These are phyloP conservation scores for Hymenoscyphus fraxineus DNA, from an alignment of 2,329 filamentous ascomycete species.

Conservation along the genomic window DNA sequence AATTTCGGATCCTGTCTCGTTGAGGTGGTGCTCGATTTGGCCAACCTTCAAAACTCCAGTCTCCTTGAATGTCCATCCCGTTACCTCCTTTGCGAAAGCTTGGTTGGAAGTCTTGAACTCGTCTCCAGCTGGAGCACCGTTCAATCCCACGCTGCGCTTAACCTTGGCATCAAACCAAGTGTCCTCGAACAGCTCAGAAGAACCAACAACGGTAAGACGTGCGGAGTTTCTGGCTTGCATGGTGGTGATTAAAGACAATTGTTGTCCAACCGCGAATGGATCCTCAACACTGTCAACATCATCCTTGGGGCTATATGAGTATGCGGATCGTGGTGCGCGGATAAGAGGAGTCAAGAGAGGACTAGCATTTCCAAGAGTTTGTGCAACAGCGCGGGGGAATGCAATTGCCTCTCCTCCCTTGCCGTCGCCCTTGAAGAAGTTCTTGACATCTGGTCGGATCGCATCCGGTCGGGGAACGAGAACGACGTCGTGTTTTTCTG, in stretches of 20 bases:
- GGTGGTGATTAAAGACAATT: slow-evolving; percentile 79
- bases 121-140: slow-evolving; percentile 46
- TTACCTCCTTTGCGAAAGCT: slow-evolving; percentile 78
- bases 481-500: slow-evolving; percentile 84
- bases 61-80: slow-evolving; percentile 97
- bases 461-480: slow-evolving; percentile 66
- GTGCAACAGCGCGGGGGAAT: slow-evolving; percentile 77
- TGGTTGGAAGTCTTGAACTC: slow-evolving; percentile 67
- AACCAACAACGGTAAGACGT: slow-evolving; percentile 79
- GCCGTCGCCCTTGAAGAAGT: slow-evolving; percentile 67
- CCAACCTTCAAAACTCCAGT: slow-evolving; percentile 83
- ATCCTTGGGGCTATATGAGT: slow-evolving; percentile 92
- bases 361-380: slow-evolving; percentile 71
- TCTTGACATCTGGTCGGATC: slow-evolving; percentile 65
- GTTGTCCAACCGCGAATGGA: slow-evolving; percentile 76
- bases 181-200: slow-evolving; percentile 82
- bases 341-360: slow-evolving; percentile 78
- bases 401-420: slow-evolving; percentile 59
- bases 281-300: slow-evolving; percentile 71
- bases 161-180: slow-evolving; percentile 84
- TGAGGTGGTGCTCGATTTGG: slow-evolving; percentile 71
- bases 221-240: slow-evolving; percentile 93
- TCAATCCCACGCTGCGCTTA: slow-evolving; percentile 43
- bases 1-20: slow-evolving; percentile 49
- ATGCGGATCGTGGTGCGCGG: slow-evolving; percentile 77